phyloP scores from a whole-genome alignment of 768 basidiomycete species.

The Lenzites betulinus region DNA sequence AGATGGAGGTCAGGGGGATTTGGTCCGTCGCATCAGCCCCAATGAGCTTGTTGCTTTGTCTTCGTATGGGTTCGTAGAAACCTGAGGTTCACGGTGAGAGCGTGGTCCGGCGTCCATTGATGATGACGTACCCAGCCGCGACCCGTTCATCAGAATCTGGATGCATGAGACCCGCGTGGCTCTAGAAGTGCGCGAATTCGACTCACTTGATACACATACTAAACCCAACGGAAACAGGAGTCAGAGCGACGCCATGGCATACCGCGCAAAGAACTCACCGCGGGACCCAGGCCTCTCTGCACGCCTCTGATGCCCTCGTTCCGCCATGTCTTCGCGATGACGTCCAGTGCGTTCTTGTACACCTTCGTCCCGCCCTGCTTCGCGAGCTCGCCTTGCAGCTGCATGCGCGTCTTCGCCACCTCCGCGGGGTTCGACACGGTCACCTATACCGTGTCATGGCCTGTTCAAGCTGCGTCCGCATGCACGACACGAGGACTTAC shows the following conservation, averaged over 20 bases:
- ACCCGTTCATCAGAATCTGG: constrained; percentile 91
- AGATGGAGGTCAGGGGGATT: constrained; percentile 72
- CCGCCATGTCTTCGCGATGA: constrained; percentile 81
- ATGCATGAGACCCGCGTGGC: constrained; percentile 1
- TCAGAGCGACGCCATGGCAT: not conserved
- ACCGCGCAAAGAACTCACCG: constrained; percentile 54
- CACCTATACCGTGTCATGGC: constrained; percentile 47
- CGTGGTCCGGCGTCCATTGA: not conserved
- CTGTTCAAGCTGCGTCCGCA: constrained; percentile 17
- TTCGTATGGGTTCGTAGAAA: constrained; percentile 93
- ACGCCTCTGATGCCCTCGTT: constrained; percentile 91
- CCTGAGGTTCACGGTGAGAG: constrained; percentile 46
- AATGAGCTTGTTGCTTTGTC: constrained; percentile 62
- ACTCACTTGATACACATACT: constrained; percentile 92
- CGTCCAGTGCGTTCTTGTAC: constrained; percentile 89
- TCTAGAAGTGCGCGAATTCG: not conserved
- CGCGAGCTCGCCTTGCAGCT: constrained; percentile 93
- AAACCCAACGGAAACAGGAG: not conserved
- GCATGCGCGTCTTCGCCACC: constrained; percentile 93
- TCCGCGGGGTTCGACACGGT: constrained; percentile 80
- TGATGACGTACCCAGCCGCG: constrained; percentile 65
- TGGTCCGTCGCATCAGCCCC: constrained; percentile 68
- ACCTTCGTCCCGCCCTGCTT: constrained; percentile 71
- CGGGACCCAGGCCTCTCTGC: constrained; percentile 89
- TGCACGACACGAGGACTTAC: constrained; percentile 47